These are phyloP conservation scores for Diaporthe sp. DNA, from an alignment of 2,329 filamentous ascomycete genomes.

Conservation along the genomic window DNA sequence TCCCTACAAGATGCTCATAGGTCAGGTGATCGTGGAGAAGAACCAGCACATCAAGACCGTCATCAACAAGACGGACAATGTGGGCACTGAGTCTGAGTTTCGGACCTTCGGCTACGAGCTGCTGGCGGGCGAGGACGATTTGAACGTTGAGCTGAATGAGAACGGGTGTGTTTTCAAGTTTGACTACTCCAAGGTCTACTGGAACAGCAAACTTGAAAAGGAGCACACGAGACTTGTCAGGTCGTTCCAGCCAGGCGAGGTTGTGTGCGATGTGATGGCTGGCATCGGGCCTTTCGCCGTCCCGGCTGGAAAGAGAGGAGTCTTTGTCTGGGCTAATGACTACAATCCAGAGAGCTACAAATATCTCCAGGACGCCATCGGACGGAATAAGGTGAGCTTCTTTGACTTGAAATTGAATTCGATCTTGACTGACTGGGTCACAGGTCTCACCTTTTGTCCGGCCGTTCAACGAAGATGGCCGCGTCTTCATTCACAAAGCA, in stretches of 20 bases:
- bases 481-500: slow-evolving; percentile 80
- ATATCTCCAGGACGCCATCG: slow-evolving; percentile 77
- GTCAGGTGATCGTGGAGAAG: slow-evolving; percentile 89
- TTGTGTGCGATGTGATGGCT: slow-evolving; percentile 96
- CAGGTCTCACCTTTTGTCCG: slow-evolving; percentile 77
- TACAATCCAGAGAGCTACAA: slow-evolving; percentile 91
- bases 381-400: slow-evolving; percentile 79
- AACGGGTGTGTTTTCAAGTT: slow-evolving; percentile 90
- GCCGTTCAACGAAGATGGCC: slow-evolving; percentile 85
- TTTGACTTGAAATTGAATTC: neutral
- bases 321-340: slow-evolving; percentile 97
- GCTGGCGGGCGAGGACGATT: slow-evolving; percentile 82
- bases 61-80: slow-evolving; percentile 94
- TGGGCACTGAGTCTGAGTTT: slow-evolving; percentile 87
- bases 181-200: slow-evolving; percentile 97
- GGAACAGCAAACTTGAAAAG: slow-evolving; percentile 91
- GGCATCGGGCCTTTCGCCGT: slow-evolving; percentile 96
- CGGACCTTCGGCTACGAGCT: slow-evolving; percentile 95
- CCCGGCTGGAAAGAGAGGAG: slow-evolving; percentile 87
- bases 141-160: slow-evolving; percentile 87
- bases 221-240: slow-evolving; percentile 87
- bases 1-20: slow-evolving; percentile 89
- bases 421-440: slow-evolving; percentile 35
- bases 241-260: slow-evolving; percentile 85
- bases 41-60: slow-evolving; percentile 86